A percentile compares a stretch with the other conserved stretches of the same genome.
Conservation (phyloP, 2,329 filamentous ascomycete species). For the Ceratocystis colombiana region DNA sequence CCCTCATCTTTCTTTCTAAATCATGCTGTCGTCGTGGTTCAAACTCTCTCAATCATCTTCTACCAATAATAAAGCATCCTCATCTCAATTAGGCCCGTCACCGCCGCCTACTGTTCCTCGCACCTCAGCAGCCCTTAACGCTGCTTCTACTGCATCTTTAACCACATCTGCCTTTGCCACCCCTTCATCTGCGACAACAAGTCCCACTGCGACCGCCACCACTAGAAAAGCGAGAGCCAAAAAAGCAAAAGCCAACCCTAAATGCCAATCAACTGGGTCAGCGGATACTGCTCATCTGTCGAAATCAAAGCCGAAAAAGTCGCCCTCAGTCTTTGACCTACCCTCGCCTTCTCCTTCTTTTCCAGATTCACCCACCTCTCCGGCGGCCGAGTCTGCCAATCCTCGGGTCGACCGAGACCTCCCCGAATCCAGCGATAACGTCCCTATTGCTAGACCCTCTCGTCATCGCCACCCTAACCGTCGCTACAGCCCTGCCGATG, state of each 20-base stretch:
- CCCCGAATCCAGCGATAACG: slow-evolving; percentile 1
- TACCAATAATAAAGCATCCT: background rate
- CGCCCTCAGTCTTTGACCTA: slow-evolving; percentile 6
- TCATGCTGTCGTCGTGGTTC: slow-evolving; percentile 19
- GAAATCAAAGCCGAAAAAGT: slow-evolving; percentile 16
- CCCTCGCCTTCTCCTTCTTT: slow-evolving; percentile 13
- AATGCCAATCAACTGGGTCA: slow-evolving; percentile 19
- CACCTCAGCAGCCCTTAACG: background rate
- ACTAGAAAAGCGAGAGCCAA: background rate
- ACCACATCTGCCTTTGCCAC: background rate
- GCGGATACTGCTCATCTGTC: slow-evolving; percentile 12
- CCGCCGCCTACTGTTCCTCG: background rate
- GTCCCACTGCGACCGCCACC: slow-evolving; percentile 18
- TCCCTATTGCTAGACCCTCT: background rate
- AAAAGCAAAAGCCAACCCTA: slow-evolving; percentile 18
- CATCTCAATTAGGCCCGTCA: background rate
- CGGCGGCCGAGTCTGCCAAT: slow-evolving; percentile 13
- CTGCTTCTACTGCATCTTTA: slow-evolving; percentile 5
- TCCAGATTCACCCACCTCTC: slow-evolving; percentile 12
- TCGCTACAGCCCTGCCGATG: slow-evolving; percentile 9
- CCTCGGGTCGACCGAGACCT: slow-evolving; percentile 13
- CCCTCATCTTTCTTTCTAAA: slow-evolving; percentile 18
- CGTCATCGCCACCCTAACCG: slow-evolving; percentile 7
- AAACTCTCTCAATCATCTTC: slow-evolving; percentile 11
- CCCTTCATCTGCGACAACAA: slow-evolving; percentile 14